Conservation (phyloP, 2,329 filamentous ascomycete species). For the Aureobasidium sp. region DNA sequence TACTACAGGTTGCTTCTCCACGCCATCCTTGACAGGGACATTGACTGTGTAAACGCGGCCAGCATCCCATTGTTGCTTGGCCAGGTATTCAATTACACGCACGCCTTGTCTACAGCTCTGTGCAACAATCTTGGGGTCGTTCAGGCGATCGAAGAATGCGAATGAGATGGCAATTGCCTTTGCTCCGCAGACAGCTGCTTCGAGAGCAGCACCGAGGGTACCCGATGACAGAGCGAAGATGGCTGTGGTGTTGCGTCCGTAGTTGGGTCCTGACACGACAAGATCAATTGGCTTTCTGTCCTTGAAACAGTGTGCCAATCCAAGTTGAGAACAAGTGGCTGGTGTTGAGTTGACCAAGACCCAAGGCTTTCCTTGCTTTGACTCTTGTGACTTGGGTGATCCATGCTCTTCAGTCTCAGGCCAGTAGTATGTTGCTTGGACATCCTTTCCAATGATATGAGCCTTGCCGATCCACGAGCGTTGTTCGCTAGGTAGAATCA, state of each 20-base stretch:
- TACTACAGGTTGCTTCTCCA: constrained; percentile 53
- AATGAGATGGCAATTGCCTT: constrained; percentile 74
- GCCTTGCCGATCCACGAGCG: constrained; percentile 98
- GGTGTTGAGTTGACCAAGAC: constrained; percentile 42
- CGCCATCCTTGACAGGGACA: constrained; percentile 68
- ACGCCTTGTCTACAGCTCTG: constrained; percentile 68
- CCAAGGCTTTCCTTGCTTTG: constrained; percentile 36
- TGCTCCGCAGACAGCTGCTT: constrained; percentile 38
- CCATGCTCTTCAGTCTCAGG: constrained; percentile 27
- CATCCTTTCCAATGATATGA: constrained; percentile 75
- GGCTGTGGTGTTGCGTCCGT: constrained; percentile 37
- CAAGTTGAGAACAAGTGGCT: constrained; percentile 41
- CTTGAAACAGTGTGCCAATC: constrained; percentile 38
- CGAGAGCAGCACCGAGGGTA: constrained; percentile 42
- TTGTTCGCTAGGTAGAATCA: constrained; percentile 83
- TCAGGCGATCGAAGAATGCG: constrained; percentile 79
- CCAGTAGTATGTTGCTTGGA: constrained; percentile 40
- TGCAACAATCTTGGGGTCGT: constrained; percentile 72
- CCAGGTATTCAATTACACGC: constrained; percentile 69
- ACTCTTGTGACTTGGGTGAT: neutral
- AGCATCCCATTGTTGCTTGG: constrained; percentile 55
- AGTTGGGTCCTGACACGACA: constrained; percentile 40
- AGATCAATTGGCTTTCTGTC: constrained; percentile 36
- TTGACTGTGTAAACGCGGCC: constrained; percentile 79
- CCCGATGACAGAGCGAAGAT: constrained; percentile 41